These are phyloP conservation scores for Neurospora sp. DNA, from an alignment of 2,329 filamentous ascomycete genomes.

Conservation along the genomic window DNA sequence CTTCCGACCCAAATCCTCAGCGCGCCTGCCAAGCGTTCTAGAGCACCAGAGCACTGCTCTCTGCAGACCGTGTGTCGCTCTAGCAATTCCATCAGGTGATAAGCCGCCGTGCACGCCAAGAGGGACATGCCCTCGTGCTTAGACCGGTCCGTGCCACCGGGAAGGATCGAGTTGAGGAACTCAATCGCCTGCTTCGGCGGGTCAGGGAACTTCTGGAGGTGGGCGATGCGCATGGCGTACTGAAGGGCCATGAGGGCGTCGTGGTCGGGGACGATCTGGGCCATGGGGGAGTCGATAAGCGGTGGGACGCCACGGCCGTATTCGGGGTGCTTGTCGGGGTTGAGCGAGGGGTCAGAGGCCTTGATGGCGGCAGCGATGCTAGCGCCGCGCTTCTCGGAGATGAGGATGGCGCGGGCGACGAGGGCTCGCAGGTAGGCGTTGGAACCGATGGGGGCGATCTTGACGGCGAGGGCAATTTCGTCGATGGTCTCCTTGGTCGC, in stretches of 20 bases:
- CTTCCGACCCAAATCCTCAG: conserved; percentile 54
- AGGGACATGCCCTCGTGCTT: conserved; percentile 34
- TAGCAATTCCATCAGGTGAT: conserved; percentile 47
- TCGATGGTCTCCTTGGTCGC: conserved; percentile 29
- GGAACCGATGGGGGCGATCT: conserved; percentile 69
- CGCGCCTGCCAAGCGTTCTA: conserved; percentile 48
- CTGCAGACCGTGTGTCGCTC: conserved; percentile 36
- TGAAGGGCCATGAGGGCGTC: conserved; percentile 49
- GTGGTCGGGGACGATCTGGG: conserved; percentile 32
- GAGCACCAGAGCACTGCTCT: conserved; percentile 34
- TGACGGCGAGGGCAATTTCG: conserved; percentile 59
- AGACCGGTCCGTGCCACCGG: conserved; percentile 24
- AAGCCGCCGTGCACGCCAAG: conserved; percentile 49
- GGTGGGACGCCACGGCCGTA: conserved; percentile 25
- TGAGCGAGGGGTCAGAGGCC: conserved; percentile 34
- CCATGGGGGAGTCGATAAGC: conserved; percentile 35
- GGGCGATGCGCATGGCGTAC: conserved; percentile 51
- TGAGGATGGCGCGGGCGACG: conserved; percentile 48
- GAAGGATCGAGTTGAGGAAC: conserved; percentile 41
- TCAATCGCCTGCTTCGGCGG: conserved; percentile 34
- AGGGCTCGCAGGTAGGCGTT: conserved; percentile 54
- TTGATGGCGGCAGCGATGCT: conserved; percentile 48
- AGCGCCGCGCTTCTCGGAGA: conserved; percentile 41
- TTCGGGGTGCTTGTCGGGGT: conserved; percentile 24
- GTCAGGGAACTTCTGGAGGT: conserved; percentile 37